A percentile compares a stretch with the other conserved stretches of the same genome.
Conservation (phyloP, 345 rosid species). For the Boechera divaricarpa region DNA sequence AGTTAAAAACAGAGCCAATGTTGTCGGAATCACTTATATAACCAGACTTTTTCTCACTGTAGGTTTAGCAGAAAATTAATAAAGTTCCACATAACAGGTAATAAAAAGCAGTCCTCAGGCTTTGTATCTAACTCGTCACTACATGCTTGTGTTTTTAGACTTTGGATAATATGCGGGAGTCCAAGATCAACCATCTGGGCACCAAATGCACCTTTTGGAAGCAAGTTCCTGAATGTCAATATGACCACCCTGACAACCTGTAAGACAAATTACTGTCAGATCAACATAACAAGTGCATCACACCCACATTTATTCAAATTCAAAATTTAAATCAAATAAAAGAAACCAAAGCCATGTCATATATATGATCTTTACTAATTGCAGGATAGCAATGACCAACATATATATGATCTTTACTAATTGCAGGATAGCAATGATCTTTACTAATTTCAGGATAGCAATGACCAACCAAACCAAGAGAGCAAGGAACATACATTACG, state of each 20-base stretch:
- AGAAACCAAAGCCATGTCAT: too few species aligned
- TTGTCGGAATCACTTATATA: background rate
- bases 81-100: slow-evolving; percentile 15
- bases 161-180: slow-evolving; percentile 86
- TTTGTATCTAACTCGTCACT: slow-evolving; percentile 55
- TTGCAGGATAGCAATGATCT: too few species aligned
- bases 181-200: slow-evolving; percentile 98
- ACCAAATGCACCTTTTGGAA: slow-evolving; percentile 83
- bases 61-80: background rate
- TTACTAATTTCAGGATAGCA: too few species aligned
- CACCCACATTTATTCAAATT: background rate
- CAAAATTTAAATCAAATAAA: too few species aligned
- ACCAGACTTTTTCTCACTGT: background rate
- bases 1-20: background rate
- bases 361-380: too few species aligned
- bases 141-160: slow-evolving; percentile 95
- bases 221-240: slow-evolving; percentile 82
- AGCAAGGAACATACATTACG: too few species aligned
- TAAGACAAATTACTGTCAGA: slow-evolving; percentile 31
- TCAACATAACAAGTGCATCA: slow-evolving; percentile 23
- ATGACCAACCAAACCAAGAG: too few species aligned
- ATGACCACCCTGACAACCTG: slow-evolving; percentile 69
- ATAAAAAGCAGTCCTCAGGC: background rate
- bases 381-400: too few species aligned
- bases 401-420: too few species aligned